Percentiles rank a stretch among this genome's conserved stretches.
Evolutionary conservation across 805 yeast species (phyloP).

Genomic region (Schizosaccharomyces cryophilus): DNA sequence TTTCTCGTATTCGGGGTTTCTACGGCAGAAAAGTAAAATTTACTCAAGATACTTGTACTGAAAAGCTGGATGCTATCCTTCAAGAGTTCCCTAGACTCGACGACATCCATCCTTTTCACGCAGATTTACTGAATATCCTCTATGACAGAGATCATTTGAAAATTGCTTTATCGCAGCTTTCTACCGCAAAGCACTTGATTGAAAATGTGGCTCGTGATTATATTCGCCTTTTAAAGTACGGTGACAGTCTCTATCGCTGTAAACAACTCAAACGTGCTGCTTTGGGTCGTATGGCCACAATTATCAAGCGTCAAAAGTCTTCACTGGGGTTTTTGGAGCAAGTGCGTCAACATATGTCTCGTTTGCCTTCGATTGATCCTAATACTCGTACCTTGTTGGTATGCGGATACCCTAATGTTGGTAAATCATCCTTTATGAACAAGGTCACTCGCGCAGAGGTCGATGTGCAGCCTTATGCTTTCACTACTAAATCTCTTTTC

Average conservation of each 20-base stretch:
- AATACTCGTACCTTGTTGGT: constrained; percentile 90
- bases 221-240: constrained; percentile 77
- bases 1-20: constrained; percentile 86
- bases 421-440: constrained; percentile 83
- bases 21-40: constrained; percentile 95
- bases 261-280: constrained; percentile 97
- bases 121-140: constrained; percentile 91
- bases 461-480: constrained; percentile 97
- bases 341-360: constrained; percentile 96
- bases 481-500: constrained; percentile 88
- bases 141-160: constrained; percentile 96
- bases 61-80: constrained; percentile 67
- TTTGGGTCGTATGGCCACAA: constrained; percentile 97
- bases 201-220: constrained; percentile 95
- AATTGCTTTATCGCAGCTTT: constrained; percentile 81
- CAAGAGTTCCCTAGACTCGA: constrained; percentile 86
- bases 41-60: constrained; percentile 84
- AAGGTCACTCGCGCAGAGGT: constrained; percentile 95
- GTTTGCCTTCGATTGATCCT: constrained; percentile 95
- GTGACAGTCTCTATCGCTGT: constrained; percentile 95
- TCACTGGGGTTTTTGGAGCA: constrained; percentile 84
- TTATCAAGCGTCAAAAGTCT: constrained; percentile 82
- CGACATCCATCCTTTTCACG: constrained; percentile 94
- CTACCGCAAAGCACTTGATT: constrained; percentile 76
- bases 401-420: constrained; percentile 98